A percentile compares a stretch with the other conserved stretches of the same genome.
These are phyloP conservation scores for Populus ilicifolia DNA, from an alignment of 345 rosid genomes.

Conservation along the genomic window DNA sequence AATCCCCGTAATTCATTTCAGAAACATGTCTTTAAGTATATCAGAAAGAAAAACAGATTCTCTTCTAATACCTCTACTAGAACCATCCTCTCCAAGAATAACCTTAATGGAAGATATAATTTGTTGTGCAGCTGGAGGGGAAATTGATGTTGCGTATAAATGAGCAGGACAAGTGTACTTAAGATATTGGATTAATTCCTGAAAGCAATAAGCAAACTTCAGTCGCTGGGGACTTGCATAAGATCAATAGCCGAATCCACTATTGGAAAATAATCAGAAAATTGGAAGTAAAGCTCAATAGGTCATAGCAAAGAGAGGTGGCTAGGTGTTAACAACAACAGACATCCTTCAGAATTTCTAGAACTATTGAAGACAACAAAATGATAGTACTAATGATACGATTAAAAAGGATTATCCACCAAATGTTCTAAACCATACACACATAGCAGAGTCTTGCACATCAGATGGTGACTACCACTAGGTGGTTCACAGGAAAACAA, in stretches of 20 bases:
- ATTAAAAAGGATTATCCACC: background rate
- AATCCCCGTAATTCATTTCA: background rate
- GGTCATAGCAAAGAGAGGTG: background rate
- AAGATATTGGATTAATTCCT: slow-evolving; percentile 80
- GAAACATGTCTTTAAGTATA: background rate
- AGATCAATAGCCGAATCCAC: background rate
- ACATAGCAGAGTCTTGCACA: background rate
- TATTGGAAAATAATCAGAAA: background rate
- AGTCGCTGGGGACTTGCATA: background rate
- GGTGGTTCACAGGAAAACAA: background rate
- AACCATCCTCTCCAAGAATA: slow-evolving; percentile 92
- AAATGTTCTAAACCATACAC: background rate
- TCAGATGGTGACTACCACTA: background rate
- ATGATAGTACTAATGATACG: background rate
- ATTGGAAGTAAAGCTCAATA: background rate
- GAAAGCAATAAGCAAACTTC: slow-evolving; percentile 8
- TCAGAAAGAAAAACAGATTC: background rate
- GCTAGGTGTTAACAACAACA: too few species aligned
- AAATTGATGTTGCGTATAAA: slow-evolving; percentile 88
- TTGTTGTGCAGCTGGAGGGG: slow-evolving; percentile 91
- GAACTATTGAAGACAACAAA: background rate
- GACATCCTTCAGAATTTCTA: background rate
- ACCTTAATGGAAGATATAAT: slow-evolving; percentile 79
- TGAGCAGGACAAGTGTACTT: slow-evolving; percentile 82
- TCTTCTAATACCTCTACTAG: slow-evolving; percentile 62